Conservation (phyloP, 768 basidiomycete genomes). For the Termitomyces sp. region DNA sequence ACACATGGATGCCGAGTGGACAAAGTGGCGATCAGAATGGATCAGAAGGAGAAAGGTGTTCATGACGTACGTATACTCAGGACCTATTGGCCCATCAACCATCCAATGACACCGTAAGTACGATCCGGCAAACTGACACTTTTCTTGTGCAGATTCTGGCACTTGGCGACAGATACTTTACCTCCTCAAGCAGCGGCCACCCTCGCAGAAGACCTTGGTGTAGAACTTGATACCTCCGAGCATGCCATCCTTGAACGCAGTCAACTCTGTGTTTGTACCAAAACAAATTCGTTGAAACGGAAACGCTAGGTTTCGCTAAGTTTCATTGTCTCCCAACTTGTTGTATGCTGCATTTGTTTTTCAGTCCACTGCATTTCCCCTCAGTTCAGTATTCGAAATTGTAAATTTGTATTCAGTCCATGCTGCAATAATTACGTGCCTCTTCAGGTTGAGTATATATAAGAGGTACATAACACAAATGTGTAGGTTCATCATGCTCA, state of each 20-base stretch:
- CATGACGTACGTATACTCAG: constrained; percentile 46
- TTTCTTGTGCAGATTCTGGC: constrained; percentile 61
- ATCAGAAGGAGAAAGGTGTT: constrained; percentile 69
- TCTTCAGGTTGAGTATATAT: not conserved
- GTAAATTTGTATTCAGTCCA: not conserved
- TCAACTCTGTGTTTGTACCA: constrained; percentile 41
- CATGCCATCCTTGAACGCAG: constrained; percentile 61
- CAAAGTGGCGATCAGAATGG: constrained; percentile 81
- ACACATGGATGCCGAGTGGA: constrained; percentile 68
- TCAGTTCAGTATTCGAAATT: not conserved
- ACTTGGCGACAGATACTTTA: constrained; percentile 60
- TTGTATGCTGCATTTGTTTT: not conserved
- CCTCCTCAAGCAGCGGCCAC: constrained; percentile 56
- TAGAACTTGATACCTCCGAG: constrained; percentile 73
- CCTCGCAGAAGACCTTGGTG: constrained; percentile 76
- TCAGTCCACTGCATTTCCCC: not conserved
- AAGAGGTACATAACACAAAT: not conserved
- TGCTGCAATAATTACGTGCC: not conserved
- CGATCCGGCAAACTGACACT: not conserved
- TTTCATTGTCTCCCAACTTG: not conserved
- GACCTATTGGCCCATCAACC: not conserved
- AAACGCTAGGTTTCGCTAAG: constrained; percentile 29
- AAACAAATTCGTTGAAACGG: constrained; percentile 39
- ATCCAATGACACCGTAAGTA: not conserved
- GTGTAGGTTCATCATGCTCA: not conserved